phyloP scores from a whole-genome alignment of 2,329 filamentous ascomycete species.

The Colletotrichum navitas region DNA sequence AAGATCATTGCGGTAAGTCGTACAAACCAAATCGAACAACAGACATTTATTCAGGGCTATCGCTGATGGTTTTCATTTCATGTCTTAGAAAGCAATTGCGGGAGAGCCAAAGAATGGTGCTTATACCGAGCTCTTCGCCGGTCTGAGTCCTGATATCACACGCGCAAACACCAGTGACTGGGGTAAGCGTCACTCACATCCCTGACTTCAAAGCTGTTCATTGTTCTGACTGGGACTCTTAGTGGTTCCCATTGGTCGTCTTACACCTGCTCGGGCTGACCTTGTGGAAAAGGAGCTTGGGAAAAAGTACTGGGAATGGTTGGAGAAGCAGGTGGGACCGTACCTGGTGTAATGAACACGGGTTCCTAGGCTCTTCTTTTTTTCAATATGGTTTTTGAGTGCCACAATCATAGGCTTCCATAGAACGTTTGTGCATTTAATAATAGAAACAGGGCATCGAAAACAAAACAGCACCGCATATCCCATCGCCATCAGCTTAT shows the following conservation, averaged over 20 bases:
- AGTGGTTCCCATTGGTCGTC: constrained; percentile 35
- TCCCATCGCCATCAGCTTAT: background rate
- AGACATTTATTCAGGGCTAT: background rate
- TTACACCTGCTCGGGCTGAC: constrained; percentile 25
- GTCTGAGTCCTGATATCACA: constrained; percentile 52
- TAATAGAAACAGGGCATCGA: too few species aligned
- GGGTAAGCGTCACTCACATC: constrained; percentile 43
- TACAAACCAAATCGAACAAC: fast-evolving
- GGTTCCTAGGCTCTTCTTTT: too few species aligned
- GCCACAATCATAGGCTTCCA: background rate
- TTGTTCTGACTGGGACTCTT: background rate
- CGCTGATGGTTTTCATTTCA: background rate
- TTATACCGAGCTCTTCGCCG: constrained; percentile 59
- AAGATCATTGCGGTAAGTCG: constrained; percentile 10
- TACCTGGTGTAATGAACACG: background rate
- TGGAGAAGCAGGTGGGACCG: constrained; percentile 34
- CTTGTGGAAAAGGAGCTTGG: constrained; percentile 25
- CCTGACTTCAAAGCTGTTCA: background rate
- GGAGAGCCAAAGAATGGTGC: constrained; percentile 50
- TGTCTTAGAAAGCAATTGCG: constrained; percentile 40
- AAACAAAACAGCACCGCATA: background rate
- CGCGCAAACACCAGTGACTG: constrained; percentile 49
- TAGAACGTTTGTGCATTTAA: background rate
- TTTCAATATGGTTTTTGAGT: background rate
- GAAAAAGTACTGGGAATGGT: constrained; percentile 41